Conservation (phyloP, 2,329 filamentous ascomycete species). For the Penicillium vulpinum region DNA sequence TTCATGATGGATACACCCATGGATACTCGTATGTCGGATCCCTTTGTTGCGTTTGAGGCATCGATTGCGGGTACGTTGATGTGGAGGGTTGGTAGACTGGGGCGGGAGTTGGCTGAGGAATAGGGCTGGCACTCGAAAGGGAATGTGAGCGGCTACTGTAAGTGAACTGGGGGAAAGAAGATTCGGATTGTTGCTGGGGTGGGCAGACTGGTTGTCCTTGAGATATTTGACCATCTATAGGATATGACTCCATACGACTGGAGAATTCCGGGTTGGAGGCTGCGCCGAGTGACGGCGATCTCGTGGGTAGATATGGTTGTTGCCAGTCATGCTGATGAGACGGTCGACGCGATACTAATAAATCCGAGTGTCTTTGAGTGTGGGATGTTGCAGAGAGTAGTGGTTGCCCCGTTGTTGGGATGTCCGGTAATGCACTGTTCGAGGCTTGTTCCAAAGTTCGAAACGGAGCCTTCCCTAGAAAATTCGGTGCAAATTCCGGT, state of each 20-base stretch:
- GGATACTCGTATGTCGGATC: conserved; percentile 16
- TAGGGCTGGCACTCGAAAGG: conserved; percentile 7
- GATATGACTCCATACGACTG: conserved; percentile 27
- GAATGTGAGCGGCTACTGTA: conserved; percentile 23
- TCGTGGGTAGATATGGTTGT: conserved; percentile 25
- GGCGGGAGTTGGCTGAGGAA: conserved; percentile 1
- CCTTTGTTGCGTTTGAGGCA: conserved; percentile 8
- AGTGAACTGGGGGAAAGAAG: conserved; percentile 21
- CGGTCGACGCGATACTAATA: conserved; percentile 28
- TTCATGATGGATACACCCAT: conserved; percentile 17
- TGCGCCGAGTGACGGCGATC: conserved; percentile 30
- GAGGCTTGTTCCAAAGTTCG: conserved; percentile 19
- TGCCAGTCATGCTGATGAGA: conserved; percentile 32
- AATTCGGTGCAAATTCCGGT: conserved; percentile 20
- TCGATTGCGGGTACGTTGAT: conserved; percentile 7
- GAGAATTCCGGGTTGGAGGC: conserved; percentile 31
- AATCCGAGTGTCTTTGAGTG: conserved; percentile 22
- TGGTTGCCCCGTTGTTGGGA: conserved; percentile 20
- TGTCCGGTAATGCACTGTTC: conserved; percentile 8
- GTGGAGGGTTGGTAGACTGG: conserved; percentile 13
- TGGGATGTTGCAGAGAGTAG: conserved; percentile 26
- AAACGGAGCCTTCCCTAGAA: conserved; percentile 14
- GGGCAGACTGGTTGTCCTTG: conserved; percentile 12
- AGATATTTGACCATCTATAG: conserved; percentile 17
- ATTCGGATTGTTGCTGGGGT: conserved; percentile 17